Percentiles rank a stretch among this genome's conserved stretches.
phyloP scores from a whole-genome alignment of 306 rosid genomes.

The Vigna trinervia region DNA sequence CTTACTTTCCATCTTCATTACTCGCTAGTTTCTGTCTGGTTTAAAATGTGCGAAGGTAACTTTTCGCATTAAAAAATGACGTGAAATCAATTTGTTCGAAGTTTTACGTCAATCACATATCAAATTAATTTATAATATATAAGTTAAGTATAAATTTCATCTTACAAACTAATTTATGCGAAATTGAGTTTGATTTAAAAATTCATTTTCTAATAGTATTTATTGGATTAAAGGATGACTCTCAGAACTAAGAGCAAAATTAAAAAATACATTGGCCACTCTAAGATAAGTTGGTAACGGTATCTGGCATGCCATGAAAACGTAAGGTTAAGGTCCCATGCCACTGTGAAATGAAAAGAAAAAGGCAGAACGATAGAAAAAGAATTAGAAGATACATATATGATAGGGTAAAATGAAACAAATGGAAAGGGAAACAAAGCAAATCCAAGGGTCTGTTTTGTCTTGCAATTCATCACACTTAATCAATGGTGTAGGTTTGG shows the following conservation, averaged over 20 bases:
- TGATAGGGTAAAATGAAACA: background rate
- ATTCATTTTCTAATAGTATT: too few species aligned
- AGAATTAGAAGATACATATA: background rate
- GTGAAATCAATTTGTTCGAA: background rate
- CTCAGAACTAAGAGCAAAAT: background rate
- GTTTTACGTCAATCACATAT: too few species aligned
- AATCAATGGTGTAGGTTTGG: background rate
- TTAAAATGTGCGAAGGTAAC: background rate
- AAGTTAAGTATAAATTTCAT: too few species aligned
- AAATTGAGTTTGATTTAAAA: too few species aligned
- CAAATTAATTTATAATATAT: too few species aligned
- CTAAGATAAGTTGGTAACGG: background rate
- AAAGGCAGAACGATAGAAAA: background rate
- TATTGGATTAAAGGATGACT: background rate
- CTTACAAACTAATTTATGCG: too few species aligned
- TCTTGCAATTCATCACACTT: background rate
- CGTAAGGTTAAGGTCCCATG: background rate
- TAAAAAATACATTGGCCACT: background rate
- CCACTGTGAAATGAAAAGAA: background rate
- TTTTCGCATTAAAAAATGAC: background rate
- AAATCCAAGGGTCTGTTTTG: too few species aligned
- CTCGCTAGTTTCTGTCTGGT: background rate
- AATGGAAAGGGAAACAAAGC: too few species aligned
- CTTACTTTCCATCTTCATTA: constrained; percentile 9
- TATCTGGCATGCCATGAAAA: background rate